phyloP scores from a whole-genome alignment of 805 yeast genomes.

The Metschnikowia arizonensis region DNA sequence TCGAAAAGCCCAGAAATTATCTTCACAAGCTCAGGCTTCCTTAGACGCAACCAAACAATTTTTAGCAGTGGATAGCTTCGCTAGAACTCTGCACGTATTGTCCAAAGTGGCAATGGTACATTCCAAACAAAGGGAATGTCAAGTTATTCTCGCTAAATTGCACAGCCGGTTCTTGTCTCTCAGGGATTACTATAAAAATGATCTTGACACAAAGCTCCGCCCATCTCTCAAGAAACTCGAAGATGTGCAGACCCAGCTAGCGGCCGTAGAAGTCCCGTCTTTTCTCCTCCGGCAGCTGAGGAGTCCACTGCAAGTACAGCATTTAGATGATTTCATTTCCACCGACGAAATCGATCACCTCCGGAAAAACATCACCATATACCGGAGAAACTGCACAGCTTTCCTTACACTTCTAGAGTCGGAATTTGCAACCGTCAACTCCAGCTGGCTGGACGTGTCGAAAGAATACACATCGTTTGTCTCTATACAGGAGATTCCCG shows the following conservation, averaged over 20 bases:
- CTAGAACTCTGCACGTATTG: slow-evolving; percentile 15
- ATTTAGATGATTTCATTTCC: slow-evolving; percentile 33
- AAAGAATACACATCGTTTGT: neutral
- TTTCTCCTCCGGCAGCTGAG: slow-evolving; percentile 14
- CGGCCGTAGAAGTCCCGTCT: slow-evolving; percentile 28
- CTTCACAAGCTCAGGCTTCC: slow-evolving; percentile 32
- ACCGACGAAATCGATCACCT: slow-evolving; percentile 28
- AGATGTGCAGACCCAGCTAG: slow-evolving; percentile 22
- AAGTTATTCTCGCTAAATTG: slow-evolving; percentile 17
- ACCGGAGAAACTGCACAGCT: slow-evolving; percentile 22
- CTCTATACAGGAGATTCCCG: neutral
- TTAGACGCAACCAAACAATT: slow-evolving; percentile 23
- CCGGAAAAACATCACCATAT: slow-evolving; percentile 24
- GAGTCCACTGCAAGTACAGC: neutral
- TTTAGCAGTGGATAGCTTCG: slow-evolving; percentile 24
- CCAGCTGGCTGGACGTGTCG: slow-evolving; percentile 1
- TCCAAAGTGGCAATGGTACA: slow-evolving; percentile 16
- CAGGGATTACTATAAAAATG: slow-evolving; percentile 8
- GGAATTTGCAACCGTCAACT: neutral
- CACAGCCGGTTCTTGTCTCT: slow-evolving; percentile 9
- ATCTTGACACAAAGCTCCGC: slow-evolving; percentile 15
- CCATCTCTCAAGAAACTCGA: slow-evolving; percentile 26
- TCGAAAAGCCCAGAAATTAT: slow-evolving; percentile 28
- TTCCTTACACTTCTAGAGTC: slow-evolving; percentile 3
- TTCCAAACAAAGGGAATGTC: slow-evolving; percentile 15